Evolutionary conservation across 768 basidiomycete genomes (phyloP), one percentile per base, ranked within the genome.

Genomic region (Termitomyces sp.): DNA sequence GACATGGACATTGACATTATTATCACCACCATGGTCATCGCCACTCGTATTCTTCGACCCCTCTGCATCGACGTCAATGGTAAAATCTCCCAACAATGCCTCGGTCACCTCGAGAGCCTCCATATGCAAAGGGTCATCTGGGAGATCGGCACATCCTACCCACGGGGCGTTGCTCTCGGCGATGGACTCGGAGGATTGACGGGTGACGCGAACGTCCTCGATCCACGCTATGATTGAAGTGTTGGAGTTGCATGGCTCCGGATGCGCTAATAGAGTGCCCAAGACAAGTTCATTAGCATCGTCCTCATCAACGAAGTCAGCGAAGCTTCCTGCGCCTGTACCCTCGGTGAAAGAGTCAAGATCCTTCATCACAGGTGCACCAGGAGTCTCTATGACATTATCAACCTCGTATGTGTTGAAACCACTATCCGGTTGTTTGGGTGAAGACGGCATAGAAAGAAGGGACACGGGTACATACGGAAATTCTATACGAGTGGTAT

Each of bases 341-440:
- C 82, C 82, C 46, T 83, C 81, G n/a, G 80, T 81, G 71, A 84
- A 84, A 53, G 80, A 78, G 58, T 83, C 82, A 32, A 76, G 65
- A 63, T 84, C 83, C 67, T 79, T 82, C 63, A 84, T 62, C 56
- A 73, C 64, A 10, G 82, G 83, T 28, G 83, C 79, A 3, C 67
- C 72, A 17, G 79, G 76, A 35, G 70, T 62, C 54, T 66, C 60
- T 52, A 73, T 63, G 42, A 44, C 35, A 30, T 51, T 55, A 30
- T 37, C 23, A 14, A 55, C 19, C 21, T 57, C 47, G 6, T 54
- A 54, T 51, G 55, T 58, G 16, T 32, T 47, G 51, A 56, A 40
- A 27, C 52, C 55, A 45, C 61, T 67, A 53, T 16, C 45, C 45
- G 40, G 40, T 42, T 48, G 28, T 28, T 7, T 48, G 17, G 19